phyloP scores from a whole-genome alignment of 805 yeast species.

The Scheffersomyces ergatensis region DNA sequence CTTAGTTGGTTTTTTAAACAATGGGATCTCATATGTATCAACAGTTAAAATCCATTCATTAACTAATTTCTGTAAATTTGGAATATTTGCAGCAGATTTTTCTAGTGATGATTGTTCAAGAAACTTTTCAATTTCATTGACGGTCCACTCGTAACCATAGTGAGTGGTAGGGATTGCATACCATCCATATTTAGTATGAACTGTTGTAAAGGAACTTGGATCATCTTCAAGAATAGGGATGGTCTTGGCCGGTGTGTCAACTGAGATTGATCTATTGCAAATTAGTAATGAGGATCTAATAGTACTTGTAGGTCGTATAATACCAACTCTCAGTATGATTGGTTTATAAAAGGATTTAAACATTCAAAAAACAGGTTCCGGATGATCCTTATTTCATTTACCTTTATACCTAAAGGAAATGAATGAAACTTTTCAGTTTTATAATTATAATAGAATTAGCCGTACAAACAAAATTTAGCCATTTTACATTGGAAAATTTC shows the following conservation, averaged over 20 bases:
- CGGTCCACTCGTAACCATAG: constrained; percentile 17
- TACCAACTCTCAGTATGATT: background rate
- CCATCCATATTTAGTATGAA: constrained; percentile 21
- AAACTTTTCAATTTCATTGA: constrained; percentile 7
- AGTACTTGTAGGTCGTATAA: too few species aligned
- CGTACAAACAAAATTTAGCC: too few species aligned
- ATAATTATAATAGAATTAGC: too few species aligned
- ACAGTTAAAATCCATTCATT: constrained; percentile 12
- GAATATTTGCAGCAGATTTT: constrained; percentile 1
- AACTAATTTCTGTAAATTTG: constrained; percentile 11
- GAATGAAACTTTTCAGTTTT: background rate
- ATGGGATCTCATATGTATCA: background rate
- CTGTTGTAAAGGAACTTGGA: constrained; percentile 10
- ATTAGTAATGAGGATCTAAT: too few species aligned
- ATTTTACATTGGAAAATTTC: too few species aligned
- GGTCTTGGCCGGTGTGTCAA: too few species aligned
- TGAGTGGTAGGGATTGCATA: constrained; percentile 12
- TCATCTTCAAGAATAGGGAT: too few species aligned
- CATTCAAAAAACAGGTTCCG: background rate
- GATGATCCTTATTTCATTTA: background rate
- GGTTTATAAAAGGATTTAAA: background rate
- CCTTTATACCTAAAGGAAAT: background rate
- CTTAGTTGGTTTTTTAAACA: background rate
- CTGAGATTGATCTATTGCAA: too few species aligned
- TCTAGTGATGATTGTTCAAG: constrained; percentile 12